Base-by-base conservation (phyloP, 441 rosid species). In the Pelargonium cotyledonis region DNA sequence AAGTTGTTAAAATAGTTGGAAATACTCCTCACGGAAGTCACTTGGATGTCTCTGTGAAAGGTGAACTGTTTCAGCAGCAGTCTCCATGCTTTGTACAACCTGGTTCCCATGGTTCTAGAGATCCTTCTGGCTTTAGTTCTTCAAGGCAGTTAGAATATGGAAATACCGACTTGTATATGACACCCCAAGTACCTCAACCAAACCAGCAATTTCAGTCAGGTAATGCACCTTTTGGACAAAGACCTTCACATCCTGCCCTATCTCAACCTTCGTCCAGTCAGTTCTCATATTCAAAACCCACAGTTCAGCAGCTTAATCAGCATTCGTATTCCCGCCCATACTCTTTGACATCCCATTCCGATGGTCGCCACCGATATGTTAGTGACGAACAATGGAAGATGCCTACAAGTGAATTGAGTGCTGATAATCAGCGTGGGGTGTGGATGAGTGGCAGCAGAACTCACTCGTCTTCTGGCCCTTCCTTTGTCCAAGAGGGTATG, bases 311-410 rank as follows among this genome's bases (percentile, higher is more conserved):
- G 69, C 99, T 84, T 76, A 84, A 89, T 71, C 95, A 79, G 81
- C 96, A 83, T 77, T 67, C 92, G 65, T 91, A 82, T 80, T 72
- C 88, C 49, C 84, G 68, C 72, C 96, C 89, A 18, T 89, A 80
- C 69, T 57, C 88, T n/a, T 70, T 88, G 82, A 88, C 88, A 0
- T 80, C 89, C 21, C 90, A 84, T 78, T 86, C 82, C 68, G 96
- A 89, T 84, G 85, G 81, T 65, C 85, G 77, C 65, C 83, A 88
- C 76, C 85, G 80, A 68, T 87, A 82, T 79, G 78, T 77, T 66
- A 72, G 84, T 77, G 97, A 92, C 74, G 99, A 95, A 73, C 84
- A 82, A 38, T 92, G 98, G 98, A 88, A 91, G 76, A 80, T 86
- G 80, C 73, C 93, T 15, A 71, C 93, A 66, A 80, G 79, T 76